Base-by-base conservation (phyloP, 2,329 filamentous ascomycete genomes). In the Neoarthrinium moseri region DNA sequence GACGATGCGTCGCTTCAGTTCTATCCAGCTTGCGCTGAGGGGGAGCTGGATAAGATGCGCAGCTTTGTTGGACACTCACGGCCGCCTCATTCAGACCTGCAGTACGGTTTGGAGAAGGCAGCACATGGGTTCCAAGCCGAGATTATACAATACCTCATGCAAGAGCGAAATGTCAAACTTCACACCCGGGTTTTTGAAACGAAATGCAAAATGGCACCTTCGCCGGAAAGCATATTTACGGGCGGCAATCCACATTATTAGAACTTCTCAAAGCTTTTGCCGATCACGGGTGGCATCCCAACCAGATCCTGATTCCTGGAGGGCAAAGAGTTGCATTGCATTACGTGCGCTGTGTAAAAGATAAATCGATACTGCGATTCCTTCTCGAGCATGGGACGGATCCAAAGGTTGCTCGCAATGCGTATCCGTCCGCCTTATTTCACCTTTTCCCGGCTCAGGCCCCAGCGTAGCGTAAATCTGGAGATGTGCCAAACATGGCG, bases 71-170 rank as follows among this genome's bases (percentile, higher is more conserved):
- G 23, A n/a, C 20, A 6, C 22, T 23, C 32, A 5, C 21, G 6
- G 5, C 4, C 32, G 7, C 33, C 30, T 4, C 41, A 44, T 5
- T 21, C 23, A 21, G 21, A 44, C 22, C 22, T 33, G 4, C 41
- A 44, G 23, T 44, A 36, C 22, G 41, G 41, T 32, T 6, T 44
- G 12, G 41, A 44, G 6, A 36, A 44, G 22, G 41, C 41, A n/a
- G 20, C 41, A 12, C 41, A 44, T 24, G 30, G 8, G n/a, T 44
- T 44, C 7, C 22, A 44, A 12, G 23, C 36, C 11, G n/a, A 27
- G 3, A 27, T 24, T 15, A 32, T 44, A 23, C 32, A 32, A 2
- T 44, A 35, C 17, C 30, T 36, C 5, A 34, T 44, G 15, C n/a
- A 44, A 6, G 32, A 36, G 10, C 29, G 21, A 10, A 22, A 10